These are phyloP conservation scores for Lolium rigidum DNA, from an alignment of 176 grass and related monocot genomes.

Conservation along the genomic window DNA sequence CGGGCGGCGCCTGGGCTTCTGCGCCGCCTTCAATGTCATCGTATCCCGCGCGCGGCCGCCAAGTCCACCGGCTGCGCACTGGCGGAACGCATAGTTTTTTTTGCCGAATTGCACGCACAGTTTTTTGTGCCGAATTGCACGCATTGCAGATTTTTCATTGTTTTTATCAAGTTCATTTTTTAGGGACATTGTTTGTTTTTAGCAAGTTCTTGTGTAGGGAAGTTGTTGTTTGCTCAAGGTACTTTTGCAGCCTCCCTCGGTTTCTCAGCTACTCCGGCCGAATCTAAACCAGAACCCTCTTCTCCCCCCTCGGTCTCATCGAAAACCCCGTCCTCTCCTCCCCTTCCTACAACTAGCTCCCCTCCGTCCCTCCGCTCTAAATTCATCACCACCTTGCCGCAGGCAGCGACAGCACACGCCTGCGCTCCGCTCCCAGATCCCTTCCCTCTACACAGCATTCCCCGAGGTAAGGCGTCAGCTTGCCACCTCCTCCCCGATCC, in stretches of 20 bases:
- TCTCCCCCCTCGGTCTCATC: slow-evolving; percentile 50
- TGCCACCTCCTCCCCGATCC: neutral
- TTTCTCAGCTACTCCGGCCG: slow-evolving; percentile 47
- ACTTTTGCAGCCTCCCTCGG: neutral
- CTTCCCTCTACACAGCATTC: slow-evolving; percentile 27
- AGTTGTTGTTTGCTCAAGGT: too few relatives aligned
- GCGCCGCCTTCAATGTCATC: too few relatives aligned
- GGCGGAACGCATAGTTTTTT: too few relatives aligned
- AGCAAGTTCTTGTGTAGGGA: too few relatives aligned
- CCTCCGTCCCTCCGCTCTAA: slow-evolving; percentile 9
- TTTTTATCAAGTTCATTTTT: too few relatives aligned
- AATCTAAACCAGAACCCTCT: slow-evolving; percentile 24
- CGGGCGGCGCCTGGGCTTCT: too few relatives aligned
- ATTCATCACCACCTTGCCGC: neutral
- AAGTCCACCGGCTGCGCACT: too few relatives aligned
- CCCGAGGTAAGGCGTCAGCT: neutral
- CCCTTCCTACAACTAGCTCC: slow-evolving; percentile 23
- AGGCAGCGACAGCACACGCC: neutral
- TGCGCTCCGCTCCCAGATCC: slow-evolving; percentile 37
- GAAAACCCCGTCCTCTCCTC: slow-evolving; percentile 36
- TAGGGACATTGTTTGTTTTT: too few relatives aligned
- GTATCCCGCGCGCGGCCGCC: too few relatives aligned
- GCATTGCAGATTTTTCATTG: too few relatives aligned
- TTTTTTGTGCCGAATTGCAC: too few relatives aligned
- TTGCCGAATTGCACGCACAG: too few relatives aligned